These are phyloP conservation scores for Aspergillus fumigatiaffinis DNA, from an alignment of 2,329 filamentous ascomycete genomes.

Conservation along the genomic window DNA sequence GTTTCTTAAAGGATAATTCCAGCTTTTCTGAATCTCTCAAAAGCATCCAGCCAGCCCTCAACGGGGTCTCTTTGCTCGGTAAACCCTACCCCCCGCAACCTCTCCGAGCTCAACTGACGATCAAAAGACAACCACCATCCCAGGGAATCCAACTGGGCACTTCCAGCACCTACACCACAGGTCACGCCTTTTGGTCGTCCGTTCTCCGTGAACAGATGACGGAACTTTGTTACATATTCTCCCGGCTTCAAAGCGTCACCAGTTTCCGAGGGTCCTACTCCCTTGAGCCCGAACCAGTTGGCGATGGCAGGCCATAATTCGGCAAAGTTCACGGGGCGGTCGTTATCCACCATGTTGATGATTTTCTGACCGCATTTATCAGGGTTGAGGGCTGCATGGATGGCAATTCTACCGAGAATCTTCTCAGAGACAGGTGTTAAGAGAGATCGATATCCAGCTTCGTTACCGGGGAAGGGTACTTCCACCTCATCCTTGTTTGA, in stretches of 20 bases:
- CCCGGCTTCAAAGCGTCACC: constrained; percentile 7
- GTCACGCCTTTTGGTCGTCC: constrained; percentile 21
- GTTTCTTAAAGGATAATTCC: constrained; percentile 36
- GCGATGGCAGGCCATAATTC: constrained; percentile 27
- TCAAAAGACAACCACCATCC: constrained; percentile 49
- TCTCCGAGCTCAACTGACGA: constrained; percentile 43
- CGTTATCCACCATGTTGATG: constrained; percentile 28
- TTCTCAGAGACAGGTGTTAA: constrained; percentile 25
- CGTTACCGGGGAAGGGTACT: constrained; percentile 24
- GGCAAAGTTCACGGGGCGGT: constrained; percentile 19
- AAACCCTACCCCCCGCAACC: constrained; percentile 40
- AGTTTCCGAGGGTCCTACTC: constrained; percentile 15
- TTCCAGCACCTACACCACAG: constrained; percentile 37
- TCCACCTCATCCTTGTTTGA: not conserved
- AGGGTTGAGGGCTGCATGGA: constrained; percentile 25
- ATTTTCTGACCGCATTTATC: constrained; percentile 19
- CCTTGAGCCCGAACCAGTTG: constrained; percentile 27
- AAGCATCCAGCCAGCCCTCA: constrained; percentile 42
- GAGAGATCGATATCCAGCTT: constrained; percentile 18
- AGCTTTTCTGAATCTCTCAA: constrained; percentile 41
- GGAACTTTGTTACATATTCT: constrained; percentile 25
- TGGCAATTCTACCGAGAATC: constrained; percentile 23
- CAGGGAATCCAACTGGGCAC: constrained; percentile 41
- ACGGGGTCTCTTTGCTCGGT: constrained; percentile 35
- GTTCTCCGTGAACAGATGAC: constrained; percentile 24